Evolutionary conservation across 257 asterid species (phyloP), one percentile per base, ranked within the genome.

Genomic region (Solanum ossicruentum): DNA sequence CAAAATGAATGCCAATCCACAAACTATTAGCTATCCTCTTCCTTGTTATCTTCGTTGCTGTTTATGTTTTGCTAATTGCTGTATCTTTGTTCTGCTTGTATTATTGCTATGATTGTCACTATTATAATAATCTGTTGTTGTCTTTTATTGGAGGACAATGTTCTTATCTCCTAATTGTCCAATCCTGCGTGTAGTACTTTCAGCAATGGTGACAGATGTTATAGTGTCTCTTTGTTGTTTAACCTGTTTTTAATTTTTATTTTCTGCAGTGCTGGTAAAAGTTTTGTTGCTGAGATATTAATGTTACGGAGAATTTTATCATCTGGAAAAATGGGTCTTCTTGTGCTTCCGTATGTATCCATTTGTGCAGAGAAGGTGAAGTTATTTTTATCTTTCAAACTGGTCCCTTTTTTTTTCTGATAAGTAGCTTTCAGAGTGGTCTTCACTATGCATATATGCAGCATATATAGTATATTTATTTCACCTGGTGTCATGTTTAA

Each of bases 341-440:
- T 96, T 85, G 99, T 96, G 52, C 97, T 96, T 72, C 98, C 99
- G 13, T 96, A 95, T 85, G 99, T 96, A 87, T 96, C 98, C 79
- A 93, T 96, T 85, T 96, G 99, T 71, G 89, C 97, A 80, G 99
- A 96, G 91, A 96, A 96, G 99, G 99, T 96, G 84, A 32, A 66
- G 72, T 32, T 88, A 36, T 56, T 69, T 63, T 49, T 45, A 20
- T 51, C 83, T n/a, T 45, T 80, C 54, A 51, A 54, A 32, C 54
- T 85, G 88, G 51, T 82, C 58, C 75, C 36, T 32, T 86, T 39
- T 71, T 84, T 26, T 11, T 67, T 67, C 16, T 32, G 49, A 69
- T 39, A 69, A 9, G 78, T 43, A 32, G 56, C 56, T 16, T 43
- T 71, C 51, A 54, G 45, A 45, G 55, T 47, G 81, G 81, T 73